These are phyloP conservation scores for Sugiyamaella castrensis DNA, from an alignment of 1,139 yeast genomes.

Conservation along the genomic window DNA sequence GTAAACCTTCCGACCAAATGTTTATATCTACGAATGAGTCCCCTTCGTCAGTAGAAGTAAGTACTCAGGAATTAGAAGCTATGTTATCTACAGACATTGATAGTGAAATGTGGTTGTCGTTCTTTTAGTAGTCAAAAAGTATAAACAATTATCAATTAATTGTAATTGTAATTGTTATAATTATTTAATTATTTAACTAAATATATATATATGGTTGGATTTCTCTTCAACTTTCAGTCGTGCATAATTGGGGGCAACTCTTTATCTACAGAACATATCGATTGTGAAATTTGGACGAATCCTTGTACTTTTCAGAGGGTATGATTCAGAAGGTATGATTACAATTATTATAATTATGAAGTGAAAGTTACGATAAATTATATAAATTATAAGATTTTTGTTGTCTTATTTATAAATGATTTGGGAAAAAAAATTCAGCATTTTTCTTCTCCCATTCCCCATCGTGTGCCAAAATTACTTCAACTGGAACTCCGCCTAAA, in stretches of 20 bases:
- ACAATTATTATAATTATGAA: too few species aligned
- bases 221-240: too few species aligned
- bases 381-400: background rate
- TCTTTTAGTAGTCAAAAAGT: conserved; percentile 11
- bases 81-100: conserved; percentile 22
- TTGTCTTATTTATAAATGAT: conserved; percentile 2
- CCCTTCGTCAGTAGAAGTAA: conserved; percentile 16
- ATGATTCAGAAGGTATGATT: too few species aligned
- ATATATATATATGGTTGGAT: too few species aligned
- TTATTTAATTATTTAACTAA: too few species aligned
- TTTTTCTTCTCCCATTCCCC: conserved; percentile 6
- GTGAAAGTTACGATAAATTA: too few species aligned
- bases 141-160: background rate
- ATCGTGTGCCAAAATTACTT: conserved; percentile 12
- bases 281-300: too few species aligned
- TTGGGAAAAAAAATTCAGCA: conserved; percentile 5
- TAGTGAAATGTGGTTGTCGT: conserved; percentile 24
- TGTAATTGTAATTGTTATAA: background rate
- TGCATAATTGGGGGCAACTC: too few species aligned
- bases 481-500: conserved; percentile 1
- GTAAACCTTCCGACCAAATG: background rate
- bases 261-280: too few species aligned
- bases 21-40: conserved; percentile 3
- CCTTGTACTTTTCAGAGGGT: too few species aligned
- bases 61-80: conserved; percentile 21